Evolutionary conservation across 225 moss, liverwort and hornwort species (phyloP), one percentile per base, ranked within the genome.

Genomic region (Polytrichum commune): DNA sequence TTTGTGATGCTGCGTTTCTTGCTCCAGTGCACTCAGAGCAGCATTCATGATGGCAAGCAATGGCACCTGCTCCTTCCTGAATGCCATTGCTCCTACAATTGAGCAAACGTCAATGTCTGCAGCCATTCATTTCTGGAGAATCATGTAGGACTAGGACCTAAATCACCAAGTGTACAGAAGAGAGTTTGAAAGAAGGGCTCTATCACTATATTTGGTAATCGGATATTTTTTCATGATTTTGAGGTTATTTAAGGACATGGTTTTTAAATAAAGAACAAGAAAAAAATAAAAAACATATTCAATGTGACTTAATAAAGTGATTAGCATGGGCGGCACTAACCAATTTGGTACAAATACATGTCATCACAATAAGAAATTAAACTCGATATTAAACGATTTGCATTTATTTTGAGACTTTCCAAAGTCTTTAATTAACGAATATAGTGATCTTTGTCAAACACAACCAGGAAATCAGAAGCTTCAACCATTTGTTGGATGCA

Each of bases 401-500:
- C n/a, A n/a, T n/a, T n/a, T n/a, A n/a, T n/a, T n/a, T n/a, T n/a
- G n/a, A n/a, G n/a, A n/a, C n/a, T n/a, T n/a, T n/a, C n/a, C n/a
- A n/a, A n/a, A n/a, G n/a, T n/a, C n/a, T n/a, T n/a, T n/a, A n/a
- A n/a, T n/a, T n/a, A n/a, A n/a, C n/a, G n/a, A n/a, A n/a, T n/a
- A n/a, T n/a, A n/a, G n/a, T n/a, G n/a, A n/a, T n/a, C n/a, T 66
- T 78, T 38, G 65, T 75, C 19, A 88, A 74, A 69, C 93, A 89
- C 5, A 96, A 71, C 24, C 73, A 76, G 54, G 74, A 33, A 54
- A 93, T 55, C 24, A 96, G 82, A 74, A 83, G 74, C 73, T 86
- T 89, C 73, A 89, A 77, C 96, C 96, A 96, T 28, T 89, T 78
- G 26, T 84, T 86, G 33, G 76, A 73, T n/a, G 79, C 74, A 54